A percentile compares a stretch with the other conserved stretches of the same genome.
These are phyloP conservation scores for Kodamaea kaohsiungensis DNA, from an alignment of 805 yeast species.

Conservation along the genomic window DNA sequence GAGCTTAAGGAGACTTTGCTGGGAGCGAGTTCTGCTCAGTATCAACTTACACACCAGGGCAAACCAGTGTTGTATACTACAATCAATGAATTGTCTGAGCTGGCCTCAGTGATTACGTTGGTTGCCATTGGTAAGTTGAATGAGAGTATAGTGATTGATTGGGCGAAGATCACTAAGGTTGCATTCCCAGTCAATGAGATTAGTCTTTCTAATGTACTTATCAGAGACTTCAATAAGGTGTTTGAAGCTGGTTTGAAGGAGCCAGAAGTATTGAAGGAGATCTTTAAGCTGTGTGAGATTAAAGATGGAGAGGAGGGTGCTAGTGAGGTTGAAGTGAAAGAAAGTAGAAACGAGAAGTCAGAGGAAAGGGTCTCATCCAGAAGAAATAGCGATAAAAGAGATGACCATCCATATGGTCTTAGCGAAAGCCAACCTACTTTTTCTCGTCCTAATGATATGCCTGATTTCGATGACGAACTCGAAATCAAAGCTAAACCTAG, in stretches of 20 bases:
- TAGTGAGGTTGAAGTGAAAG: background rate
- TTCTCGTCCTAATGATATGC: constrained; percentile 39
- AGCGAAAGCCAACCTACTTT: background rate
- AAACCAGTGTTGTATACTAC: constrained; percentile 9
- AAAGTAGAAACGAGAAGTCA: too few species aligned
- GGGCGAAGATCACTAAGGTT: constrained; percentile 20
- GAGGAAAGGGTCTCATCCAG: too few species aligned
- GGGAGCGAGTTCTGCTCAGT: constrained; percentile 15
- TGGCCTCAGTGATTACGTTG: constrained; percentile 12
- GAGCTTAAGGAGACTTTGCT: constrained; percentile 9
- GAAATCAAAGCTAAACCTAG: constrained; percentile 29
- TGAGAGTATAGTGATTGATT: constrained; percentile 23
- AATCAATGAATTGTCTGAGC: constrained; percentile 12
- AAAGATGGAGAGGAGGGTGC: background rate
- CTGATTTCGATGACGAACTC: constrained; percentile 56
- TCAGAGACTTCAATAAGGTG: constrained; percentile 20
- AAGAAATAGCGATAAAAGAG: background rate
- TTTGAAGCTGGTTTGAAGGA: constrained; percentile 4
- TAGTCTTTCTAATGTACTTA: constrained; percentile 20
- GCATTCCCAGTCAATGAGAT: constrained; percentile 25
- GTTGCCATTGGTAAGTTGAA: constrained; percentile 15
- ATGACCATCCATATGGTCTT: background rate
- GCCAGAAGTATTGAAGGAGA: constrained; percentile 7
- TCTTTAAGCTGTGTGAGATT: constrained; percentile 4
- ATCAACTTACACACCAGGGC: constrained; percentile 11